phyloP scores from a whole-genome alignment of 2,329 filamentous ascomycete genomes.

The Fusarium duplospermum region DNA sequence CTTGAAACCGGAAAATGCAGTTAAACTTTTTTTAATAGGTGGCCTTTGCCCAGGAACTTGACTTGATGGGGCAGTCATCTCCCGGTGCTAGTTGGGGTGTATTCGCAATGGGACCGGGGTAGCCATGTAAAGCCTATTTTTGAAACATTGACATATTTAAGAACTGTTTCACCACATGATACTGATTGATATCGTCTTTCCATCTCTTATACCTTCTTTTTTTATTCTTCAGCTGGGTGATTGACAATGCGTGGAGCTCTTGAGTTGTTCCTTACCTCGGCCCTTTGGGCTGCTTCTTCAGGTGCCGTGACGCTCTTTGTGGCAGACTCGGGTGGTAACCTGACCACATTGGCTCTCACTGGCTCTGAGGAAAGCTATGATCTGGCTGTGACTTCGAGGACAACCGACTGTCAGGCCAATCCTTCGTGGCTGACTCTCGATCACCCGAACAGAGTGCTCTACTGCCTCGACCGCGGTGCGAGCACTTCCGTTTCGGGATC shows the following conservation, averaged over 20 bases:
- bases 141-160: background rate
- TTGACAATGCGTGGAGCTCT: background rate
- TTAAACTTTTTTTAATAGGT: background rate
- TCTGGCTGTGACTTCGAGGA: conserved; percentile 19
- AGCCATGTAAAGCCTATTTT: background rate
- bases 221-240: background rate
- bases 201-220: background rate
- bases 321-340: conserved; percentile 35
- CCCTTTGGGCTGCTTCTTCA: conserved; percentile 4
- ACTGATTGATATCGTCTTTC: background rate
- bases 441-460: conserved; percentile 26
- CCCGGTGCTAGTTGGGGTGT: background rate
- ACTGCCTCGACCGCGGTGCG: conserved; percentile 36
- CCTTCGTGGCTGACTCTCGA: conserved; percentile 38
- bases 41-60: background rate
- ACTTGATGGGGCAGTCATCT: background rate
- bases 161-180: background rate
- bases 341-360: conserved; percentile 32
- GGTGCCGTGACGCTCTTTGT: conserved; percentile 37
- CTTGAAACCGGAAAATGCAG: background rate
- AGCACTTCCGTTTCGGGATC: conserved; percentile 22
- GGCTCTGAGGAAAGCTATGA: background rate
- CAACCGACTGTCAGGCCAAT: conserved; percentile 26
- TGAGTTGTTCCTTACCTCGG: background rate
- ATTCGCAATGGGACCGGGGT: background rate